Base-by-base conservation (phyloP, 371 early-diverging fungal species). In the Mucor sp. region DNA sequence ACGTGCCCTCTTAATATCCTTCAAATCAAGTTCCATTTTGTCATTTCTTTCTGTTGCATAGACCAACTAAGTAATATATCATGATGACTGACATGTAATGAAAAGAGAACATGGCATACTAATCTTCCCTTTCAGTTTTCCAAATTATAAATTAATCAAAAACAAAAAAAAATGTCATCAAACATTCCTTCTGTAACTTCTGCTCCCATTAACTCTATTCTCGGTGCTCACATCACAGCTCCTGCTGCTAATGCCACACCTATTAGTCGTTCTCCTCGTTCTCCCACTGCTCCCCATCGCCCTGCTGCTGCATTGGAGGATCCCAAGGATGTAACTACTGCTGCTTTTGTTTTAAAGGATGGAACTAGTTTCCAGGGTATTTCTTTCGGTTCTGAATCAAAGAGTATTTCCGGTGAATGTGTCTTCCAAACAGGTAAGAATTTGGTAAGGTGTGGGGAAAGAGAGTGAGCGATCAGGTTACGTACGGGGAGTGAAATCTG, bases 371-470 rank as follows among this genome's bases (percentile, higher is more conserved):
- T 84, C 78, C 89, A 93, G 72, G 99, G 97, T 74, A 85, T 93
- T 74, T 96, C 97, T 12, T 98, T 97, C 78, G 99, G 99, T 65
- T 91, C 96, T 7, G 94, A 95, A 82, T 78, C 82, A 62, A 81
- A 86, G 64, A 90, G 93, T 48, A 89, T 97, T 62, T 87, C 97
- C 65, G 99, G 99, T 66, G 99, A 98, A 84, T 94, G 95, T 72
- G 99, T 98, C 66, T 98, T 98, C 83, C 96, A 96, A 78, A 98
- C 98, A 58, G 97, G 97, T 94, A 82, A 70, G 84, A 43, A 25
- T 48, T 15, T 41, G 3, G 30, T 47, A 19, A 25, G 33, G 9
- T 53, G 53, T 21, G 53, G 53, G 53, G 50, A 9, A 4, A 21
- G 53, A 21, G 15, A 25, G 41, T 41, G 41, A 14, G 23, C 53